Conservation (phyloP, 2,329 filamentous ascomycete species). For the Fusarium verrucosum region DNA sequence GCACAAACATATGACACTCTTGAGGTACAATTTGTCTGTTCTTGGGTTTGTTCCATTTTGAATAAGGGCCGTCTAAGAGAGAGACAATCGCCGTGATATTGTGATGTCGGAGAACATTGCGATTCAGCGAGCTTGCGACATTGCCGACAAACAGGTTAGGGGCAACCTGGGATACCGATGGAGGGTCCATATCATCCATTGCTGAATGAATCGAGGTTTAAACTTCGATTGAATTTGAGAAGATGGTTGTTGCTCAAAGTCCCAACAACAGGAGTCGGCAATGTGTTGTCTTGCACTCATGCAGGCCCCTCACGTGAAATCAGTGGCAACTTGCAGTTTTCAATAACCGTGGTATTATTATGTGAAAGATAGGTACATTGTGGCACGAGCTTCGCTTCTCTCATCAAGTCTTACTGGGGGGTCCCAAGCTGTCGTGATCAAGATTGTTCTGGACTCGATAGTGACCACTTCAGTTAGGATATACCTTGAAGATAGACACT, state of each 20-base stretch:
- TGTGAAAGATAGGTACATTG: neutral
- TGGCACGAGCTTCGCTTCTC: neutral
- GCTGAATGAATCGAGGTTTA: neutral
- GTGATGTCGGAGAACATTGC: constrained; percentile 33
- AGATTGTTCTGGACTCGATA: neutral
- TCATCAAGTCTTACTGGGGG: neutral
- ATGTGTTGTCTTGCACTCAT: constrained; percentile 19
- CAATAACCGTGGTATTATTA: neutral
- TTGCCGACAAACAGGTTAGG: constrained; percentile 42
- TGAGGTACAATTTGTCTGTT: constrained; percentile 37
- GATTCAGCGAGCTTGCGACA: constrained; percentile 36
- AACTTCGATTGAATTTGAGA: constrained; percentile 1
- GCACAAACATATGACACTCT: constrained; percentile 38
- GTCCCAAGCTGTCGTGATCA: neutral
- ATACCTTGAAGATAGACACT: neutral
- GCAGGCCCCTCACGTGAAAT: constrained; percentile 23
- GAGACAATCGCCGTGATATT: constrained; percentile 42
- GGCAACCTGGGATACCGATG: constrained; percentile 36
- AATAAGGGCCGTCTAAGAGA: constrained; percentile 29
- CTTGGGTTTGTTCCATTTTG: constrained; percentile 32
- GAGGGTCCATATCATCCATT: constrained; percentile 31
- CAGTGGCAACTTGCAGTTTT: constrained; percentile 21
- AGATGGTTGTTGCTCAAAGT: neutral
- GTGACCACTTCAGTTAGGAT: neutral
- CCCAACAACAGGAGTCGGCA: neutral